phyloP scores from a whole-genome alignment of 1,284 basidiomycete species.

The Boletus holoroseus region DNA sequence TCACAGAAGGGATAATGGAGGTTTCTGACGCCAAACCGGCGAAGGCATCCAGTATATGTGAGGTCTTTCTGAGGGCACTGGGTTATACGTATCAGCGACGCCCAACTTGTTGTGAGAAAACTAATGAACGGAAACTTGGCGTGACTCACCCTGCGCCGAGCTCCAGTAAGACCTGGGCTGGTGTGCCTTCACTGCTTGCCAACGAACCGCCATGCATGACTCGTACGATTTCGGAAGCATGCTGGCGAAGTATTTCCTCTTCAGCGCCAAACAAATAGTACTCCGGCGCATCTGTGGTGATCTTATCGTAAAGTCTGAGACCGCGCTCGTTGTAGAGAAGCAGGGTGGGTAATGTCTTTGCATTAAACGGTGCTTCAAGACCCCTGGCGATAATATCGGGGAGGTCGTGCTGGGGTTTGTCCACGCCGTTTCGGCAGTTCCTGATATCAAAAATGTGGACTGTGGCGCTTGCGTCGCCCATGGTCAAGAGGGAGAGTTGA shows the following conservation, averaged over 20 bases:
- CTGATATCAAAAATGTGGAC: constrained; percentile 28
- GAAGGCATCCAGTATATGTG: constrained; percentile 76
- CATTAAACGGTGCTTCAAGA: constrained; percentile 47
- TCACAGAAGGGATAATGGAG: constrained; percentile 49
- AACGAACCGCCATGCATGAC: constrained; percentile 56
- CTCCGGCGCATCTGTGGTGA: constrained; percentile 76
- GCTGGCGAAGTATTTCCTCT: constrained; percentile 61
- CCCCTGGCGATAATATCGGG: constrained; percentile 49
- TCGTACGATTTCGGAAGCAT: constrained; percentile 62
- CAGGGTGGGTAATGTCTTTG: constrained; percentile 75
- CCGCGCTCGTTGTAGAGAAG: constrained; percentile 86
- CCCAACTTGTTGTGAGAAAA: background rate
- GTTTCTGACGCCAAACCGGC: constrained; percentile 44
- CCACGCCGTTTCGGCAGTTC: constrained; percentile 3
- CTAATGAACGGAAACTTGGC: background rate
- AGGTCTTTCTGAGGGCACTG: constrained; percentile 87
- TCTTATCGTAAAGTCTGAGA: constrained; percentile 76
- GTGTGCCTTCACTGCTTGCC: constrained; percentile 39
- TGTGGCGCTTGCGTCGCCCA: constrained; percentile 23
- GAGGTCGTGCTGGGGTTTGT: constrained; percentile 32
- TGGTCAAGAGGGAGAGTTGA: constrained; percentile 3
- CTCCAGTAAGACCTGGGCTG: constrained; percentile 65
- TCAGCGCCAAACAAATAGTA: constrained; percentile 87
- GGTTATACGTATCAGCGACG: constrained; percentile 15
- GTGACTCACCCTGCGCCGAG: constrained; percentile 80